These are phyloP conservation scores for Aspergillus diversus DNA, from an alignment of 495 filamentous ascomycete species.

Conservation along the genomic window DNA sequence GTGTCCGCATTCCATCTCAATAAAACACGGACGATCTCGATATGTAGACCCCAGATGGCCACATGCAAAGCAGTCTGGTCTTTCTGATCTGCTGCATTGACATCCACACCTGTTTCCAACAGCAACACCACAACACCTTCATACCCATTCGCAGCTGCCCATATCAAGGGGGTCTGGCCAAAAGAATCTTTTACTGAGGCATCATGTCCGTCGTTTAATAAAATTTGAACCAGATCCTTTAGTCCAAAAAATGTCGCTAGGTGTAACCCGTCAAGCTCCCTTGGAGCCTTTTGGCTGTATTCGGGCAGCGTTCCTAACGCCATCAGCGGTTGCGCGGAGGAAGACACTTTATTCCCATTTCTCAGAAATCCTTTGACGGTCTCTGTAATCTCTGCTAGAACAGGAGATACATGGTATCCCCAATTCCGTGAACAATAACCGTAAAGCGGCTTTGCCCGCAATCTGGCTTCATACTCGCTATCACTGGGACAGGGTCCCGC, in stretches of 20 bases:
- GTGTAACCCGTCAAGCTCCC: not conserved
- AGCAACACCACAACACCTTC: conserved; percentile 6
- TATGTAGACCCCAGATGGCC: conserved; percentile 1
- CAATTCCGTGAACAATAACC: not conserved
- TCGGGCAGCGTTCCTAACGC: not conserved
- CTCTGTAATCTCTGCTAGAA: not conserved
- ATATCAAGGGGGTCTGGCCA: not conserved
- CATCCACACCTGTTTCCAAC: not conserved
- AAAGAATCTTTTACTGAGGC: not conserved
- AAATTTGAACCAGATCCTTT: not conserved
- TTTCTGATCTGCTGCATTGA: conserved; percentile 1
- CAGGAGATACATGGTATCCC: not conserved
- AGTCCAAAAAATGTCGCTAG: not conserved
- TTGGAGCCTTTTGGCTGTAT: not conserved
- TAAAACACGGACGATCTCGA: not conserved
- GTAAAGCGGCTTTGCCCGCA: not conserved
- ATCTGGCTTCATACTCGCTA: not conserved
- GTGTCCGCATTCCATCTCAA: not conserved
- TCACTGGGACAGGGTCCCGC: not conserved
- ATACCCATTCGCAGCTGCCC: not conserved
- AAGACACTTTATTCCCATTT: not conserved
- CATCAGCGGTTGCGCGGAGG: not conserved
- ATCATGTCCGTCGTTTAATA: not conserved
- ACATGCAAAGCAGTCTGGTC: not conserved
- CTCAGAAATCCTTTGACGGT: not conserved